phyloP scores from a whole-genome alignment of 495 filamentous ascomycete genomes.

The Polyplosphaeria fusca region DNA sequence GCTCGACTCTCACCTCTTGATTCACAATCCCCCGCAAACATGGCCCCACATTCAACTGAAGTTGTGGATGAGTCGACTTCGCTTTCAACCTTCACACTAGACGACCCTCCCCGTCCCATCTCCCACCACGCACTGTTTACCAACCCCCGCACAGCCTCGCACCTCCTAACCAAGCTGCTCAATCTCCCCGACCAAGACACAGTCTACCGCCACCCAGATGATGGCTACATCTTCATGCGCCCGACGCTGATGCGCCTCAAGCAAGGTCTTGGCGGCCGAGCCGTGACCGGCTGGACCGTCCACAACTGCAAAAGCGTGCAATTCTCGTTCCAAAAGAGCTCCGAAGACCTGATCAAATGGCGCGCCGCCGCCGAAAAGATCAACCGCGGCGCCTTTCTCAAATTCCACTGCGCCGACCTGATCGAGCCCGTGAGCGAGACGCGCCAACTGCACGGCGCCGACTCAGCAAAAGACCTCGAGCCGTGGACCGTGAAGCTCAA shows the following conservation, averaged over 20 bases:
- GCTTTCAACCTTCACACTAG: neutral
- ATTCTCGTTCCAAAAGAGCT: neutral
- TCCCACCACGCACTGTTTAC: neutral
- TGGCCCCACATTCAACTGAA: neutral
- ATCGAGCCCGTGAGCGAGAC: neutral
- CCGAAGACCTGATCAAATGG: neutral
- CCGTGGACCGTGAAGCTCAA: neutral
- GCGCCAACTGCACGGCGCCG: neutral
- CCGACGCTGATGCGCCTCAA: constrained; percentile 1
- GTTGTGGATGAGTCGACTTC: neutral
- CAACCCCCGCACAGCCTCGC: constrained; percentile 3
- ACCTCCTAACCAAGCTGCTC: neutral
- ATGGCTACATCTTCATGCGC: constrained; percentile 11
- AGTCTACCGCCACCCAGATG: neutral
- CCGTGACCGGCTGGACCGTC: neutral
- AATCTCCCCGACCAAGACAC: neutral
- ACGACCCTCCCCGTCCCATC: neutral
- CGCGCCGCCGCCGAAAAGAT: neutral
- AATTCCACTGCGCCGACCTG: neutral
- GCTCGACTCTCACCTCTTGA: neutral
- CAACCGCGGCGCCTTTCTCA: neutral
- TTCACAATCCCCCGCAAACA: too few relatives aligned
- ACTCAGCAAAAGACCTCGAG: neutral
- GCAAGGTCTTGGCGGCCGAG: neutral
- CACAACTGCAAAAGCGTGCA: neutral